Conservation (phyloP, 139 green algal genomes). For the Auxenochlorella pyrenoidosa region DNA sequence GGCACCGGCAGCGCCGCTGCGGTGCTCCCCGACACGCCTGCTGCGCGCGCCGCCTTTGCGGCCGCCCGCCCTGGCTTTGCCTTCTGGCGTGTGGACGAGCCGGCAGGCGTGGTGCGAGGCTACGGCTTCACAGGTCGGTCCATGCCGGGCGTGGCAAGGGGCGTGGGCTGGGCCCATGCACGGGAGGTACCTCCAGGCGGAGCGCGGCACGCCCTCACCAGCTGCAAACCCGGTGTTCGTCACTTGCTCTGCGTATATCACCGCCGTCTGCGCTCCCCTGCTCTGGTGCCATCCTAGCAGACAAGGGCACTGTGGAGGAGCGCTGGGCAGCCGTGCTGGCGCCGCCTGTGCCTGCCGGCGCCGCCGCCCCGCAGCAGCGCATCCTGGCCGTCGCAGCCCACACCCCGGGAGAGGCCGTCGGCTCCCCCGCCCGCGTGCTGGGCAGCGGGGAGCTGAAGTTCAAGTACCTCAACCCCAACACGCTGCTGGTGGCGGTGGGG, state of each 20-base stretch:
- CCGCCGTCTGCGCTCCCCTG: too few relatives aligned
- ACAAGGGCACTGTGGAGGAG: conserved; percentile 26
- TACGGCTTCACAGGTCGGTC: conserved; percentile 24
- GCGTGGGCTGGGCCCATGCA: too few relatives aligned
- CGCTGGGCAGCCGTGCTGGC: conserved; percentile 43
- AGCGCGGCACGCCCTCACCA: too few relatives aligned
- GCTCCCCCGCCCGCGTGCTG: conserved; percentile 84
- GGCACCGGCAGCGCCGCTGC: conserved; percentile 1
- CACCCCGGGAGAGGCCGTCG: conserved; percentile 61
- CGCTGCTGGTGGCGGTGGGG: conserved; percentile 84
- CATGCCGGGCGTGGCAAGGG: too few relatives aligned
- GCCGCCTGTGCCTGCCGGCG: conserved; percentile 1
- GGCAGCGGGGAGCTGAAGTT: conserved; percentile 87
- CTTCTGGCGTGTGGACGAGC: conserved; percentile 46
- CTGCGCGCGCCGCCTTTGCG: conserved; percentile 1
- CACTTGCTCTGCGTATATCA: too few relatives aligned
- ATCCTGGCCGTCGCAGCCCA: conserved; percentile 62
- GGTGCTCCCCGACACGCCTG: conserved; percentile 61
- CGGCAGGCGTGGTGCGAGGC: conserved; percentile 33
- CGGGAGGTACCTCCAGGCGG: too few relatives aligned
- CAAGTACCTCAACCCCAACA: conserved; percentile 95
- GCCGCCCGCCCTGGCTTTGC: conserved; percentile 9
- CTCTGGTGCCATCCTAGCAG: too few relatives aligned
- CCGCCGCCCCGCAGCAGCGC: conserved; percentile 4
- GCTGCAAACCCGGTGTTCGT: too few relatives aligned